Percentiles rank a stretch among this genome's conserved stretches.
These are phyloP conservation scores for Schizosaccharomyces cryophilus DNA, from an alignment of 805 yeast species.

Conservation along the genomic window DNA sequence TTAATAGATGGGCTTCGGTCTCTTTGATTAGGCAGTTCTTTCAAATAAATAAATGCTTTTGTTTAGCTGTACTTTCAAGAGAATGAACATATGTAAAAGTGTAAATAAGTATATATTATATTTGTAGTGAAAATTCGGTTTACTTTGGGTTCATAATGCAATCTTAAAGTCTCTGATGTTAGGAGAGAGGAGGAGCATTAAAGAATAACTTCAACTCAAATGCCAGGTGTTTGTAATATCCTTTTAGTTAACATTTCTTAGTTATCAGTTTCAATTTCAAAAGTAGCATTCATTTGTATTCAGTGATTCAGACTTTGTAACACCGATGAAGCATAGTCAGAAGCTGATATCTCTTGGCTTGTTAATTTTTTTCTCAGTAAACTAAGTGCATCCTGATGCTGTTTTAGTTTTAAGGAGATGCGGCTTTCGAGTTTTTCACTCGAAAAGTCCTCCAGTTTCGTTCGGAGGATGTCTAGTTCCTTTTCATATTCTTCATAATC, in stretches of 20 bases:
- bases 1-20: slow-evolving; percentile 37
- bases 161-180: too few relatives aligned
- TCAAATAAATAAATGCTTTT: background rate
- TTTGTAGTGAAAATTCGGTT: too few relatives aligned
- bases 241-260: too few relatives aligned
- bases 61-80: too few relatives aligned
- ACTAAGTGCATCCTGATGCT: background rate
- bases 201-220: too few relatives aligned
- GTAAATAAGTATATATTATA: too few relatives aligned
- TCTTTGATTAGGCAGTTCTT: slow-evolving; percentile 62
- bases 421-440: background rate
- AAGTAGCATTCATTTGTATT: background rate
- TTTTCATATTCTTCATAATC: background rate
- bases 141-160: too few relatives aligned
- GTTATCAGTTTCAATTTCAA: too few relatives aligned
- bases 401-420: background rate
- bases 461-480: background rate
- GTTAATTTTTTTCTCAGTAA: background rate
- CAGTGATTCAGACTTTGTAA: background rate
- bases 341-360: background rate
- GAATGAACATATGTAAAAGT: too few relatives aligned
- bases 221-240: too few relatives aligned
- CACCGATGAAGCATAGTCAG: background rate
- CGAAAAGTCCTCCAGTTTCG: background rate
- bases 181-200: too few relatives aligned